A percentile compares a stretch with the other conserved stretches of the same genome.
phyloP scores from a whole-genome alignment of 164 flowering plant species.

The Aristolochia fimbriata region DNA sequence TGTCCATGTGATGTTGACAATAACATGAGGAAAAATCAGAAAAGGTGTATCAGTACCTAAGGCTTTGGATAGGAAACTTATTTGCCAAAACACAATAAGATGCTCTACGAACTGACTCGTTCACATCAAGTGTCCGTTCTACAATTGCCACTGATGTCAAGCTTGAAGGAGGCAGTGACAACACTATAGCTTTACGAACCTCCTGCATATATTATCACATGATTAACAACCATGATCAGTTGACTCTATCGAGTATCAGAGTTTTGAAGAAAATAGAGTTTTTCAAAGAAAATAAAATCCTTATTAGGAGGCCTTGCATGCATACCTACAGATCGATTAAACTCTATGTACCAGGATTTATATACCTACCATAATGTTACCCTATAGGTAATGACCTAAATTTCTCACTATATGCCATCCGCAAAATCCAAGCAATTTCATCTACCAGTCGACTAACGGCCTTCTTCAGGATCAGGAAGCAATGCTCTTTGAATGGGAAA shows the following conservation, averaged over 20 bases:
- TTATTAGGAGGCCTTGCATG: background rate
- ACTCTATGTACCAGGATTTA: background rate
- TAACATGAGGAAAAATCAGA: too few species aligned
- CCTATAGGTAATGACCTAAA: too few species aligned
- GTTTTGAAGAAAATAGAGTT: background rate
- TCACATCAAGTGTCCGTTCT: slow-evolving; percentile 73
- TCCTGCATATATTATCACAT: slow-evolving; percentile 39
- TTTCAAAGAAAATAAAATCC: background rate
- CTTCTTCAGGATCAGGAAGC: too few species aligned
- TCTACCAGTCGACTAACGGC: too few species aligned
- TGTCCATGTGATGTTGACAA: too few species aligned
- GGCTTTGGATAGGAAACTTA: slow-evolving; percentile 90
- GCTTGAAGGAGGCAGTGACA: slow-evolving; percentile 80
- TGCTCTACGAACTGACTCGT: slow-evolving; percentile 78
- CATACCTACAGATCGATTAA: background rate
- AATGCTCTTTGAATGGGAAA: too few species aligned
- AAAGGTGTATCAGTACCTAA: slow-evolving; percentile 41
- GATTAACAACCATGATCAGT: background rate
- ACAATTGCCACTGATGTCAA: slow-evolving; percentile 53
- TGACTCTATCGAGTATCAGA: background rate
- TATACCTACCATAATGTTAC: background rate
- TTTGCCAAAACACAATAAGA: slow-evolving; percentile 75
- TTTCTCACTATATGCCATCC: too few species aligned
- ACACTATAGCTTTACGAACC: slow-evolving; percentile 73
- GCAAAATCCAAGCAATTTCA: too few species aligned